A percentile compares a stretch with the other conserved stretches of the same genome.
These are phyloP conservation scores for Medicago arabica DNA, from an alignment of 306 rosid genomes.

Conservation along the genomic window DNA sequence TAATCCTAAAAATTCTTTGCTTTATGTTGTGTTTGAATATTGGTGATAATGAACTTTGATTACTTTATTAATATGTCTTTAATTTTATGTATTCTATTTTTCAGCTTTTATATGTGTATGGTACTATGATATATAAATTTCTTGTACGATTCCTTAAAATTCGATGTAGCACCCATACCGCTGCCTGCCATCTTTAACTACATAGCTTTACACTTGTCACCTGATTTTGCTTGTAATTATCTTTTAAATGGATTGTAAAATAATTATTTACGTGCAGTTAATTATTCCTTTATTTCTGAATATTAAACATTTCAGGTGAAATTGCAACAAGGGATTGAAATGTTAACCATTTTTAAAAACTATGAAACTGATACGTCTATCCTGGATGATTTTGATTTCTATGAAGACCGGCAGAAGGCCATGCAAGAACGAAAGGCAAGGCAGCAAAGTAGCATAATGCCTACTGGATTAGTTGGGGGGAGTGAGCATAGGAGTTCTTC, in stretches of 20 bases:
- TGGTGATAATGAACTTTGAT: constrained; percentile 3
- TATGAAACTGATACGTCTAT: constrained; percentile 76
- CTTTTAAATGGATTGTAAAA: background rate
- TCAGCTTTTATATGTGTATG: background rate
- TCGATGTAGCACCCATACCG: background rate
- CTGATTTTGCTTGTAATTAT: constrained; percentile 11
- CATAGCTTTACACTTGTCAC: constrained; percentile 2
- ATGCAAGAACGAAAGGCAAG: constrained; percentile 83
- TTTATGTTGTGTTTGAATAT: background rate
- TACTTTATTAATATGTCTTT: background rate
- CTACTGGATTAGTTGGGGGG: constrained; percentile 63
- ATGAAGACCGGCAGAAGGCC: constrained; percentile 83
- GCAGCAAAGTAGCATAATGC: constrained; percentile 60
- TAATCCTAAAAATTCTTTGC: background rate
- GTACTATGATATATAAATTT: background rate
- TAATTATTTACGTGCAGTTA: constrained; percentile 7
- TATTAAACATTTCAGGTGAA: constrained; percentile 62
- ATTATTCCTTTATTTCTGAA: constrained; percentile 21
- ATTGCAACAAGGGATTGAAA: constrained; percentile 77
- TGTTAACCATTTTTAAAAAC: constrained; percentile 74
- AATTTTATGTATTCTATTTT: background rate
- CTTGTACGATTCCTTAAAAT: background rate
- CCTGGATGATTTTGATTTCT: constrained; percentile 82
- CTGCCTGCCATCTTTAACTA: background rate
- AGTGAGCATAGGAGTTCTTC: constrained; percentile 62